phyloP scores from a whole-genome alignment of 305 asterid genomes.

The Fraxinus sp. region DNA sequence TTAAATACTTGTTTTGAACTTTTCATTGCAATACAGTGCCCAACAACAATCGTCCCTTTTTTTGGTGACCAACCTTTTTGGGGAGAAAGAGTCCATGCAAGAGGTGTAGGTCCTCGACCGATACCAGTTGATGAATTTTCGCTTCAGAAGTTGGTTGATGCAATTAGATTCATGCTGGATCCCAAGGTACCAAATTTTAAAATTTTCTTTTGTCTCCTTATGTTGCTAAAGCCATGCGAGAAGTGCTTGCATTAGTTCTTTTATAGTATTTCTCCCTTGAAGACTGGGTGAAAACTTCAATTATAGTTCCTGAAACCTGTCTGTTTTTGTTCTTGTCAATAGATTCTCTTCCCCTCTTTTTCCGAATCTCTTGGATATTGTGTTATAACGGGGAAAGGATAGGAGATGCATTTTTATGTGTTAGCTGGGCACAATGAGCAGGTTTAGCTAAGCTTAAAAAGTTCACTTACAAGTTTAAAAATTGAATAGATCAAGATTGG shows the following conservation, averaged over 20 bases:
- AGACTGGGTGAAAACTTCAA: neutral
- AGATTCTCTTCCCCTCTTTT: neutral
- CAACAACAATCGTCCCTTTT: slow-evolving; percentile 85
- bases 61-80: slow-evolving; percentile 98
- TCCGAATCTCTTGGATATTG: neutral
- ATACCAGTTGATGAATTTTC: slow-evolving; percentile 84
- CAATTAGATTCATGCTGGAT: neutral
- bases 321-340: neutral
- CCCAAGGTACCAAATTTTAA: neutral
- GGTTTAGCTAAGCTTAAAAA: neutral
- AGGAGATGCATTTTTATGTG: neutral
- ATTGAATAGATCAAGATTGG: neutral
- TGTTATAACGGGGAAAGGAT: neutral
- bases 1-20: slow-evolving; percentile 7
- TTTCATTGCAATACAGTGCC: slow-evolving; percentile 58
- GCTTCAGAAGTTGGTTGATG: slow-evolving; percentile 59
- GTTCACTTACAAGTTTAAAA: neutral
- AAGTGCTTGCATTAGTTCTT: neutral
- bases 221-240: neutral
- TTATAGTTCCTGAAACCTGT: neutral
- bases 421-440: neutral
- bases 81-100: slow-evolving; percentile 88
- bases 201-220: neutral
- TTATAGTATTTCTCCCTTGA: neutral
- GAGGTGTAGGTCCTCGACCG: slow-evolving; percentile 91